phyloP scores from a whole-genome alignment of 306 rosid species.

The Hippophae tibetana region DNA sequence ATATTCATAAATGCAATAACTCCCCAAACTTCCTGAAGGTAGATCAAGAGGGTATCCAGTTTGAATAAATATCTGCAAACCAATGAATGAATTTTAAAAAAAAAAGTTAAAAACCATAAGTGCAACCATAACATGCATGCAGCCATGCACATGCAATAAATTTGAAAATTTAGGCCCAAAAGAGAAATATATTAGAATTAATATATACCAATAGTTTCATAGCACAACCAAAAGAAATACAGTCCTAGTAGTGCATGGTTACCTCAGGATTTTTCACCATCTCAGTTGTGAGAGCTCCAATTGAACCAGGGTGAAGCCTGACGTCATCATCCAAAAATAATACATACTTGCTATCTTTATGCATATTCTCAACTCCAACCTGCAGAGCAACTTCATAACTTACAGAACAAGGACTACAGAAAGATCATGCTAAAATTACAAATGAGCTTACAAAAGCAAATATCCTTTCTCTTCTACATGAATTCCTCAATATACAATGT shows the following conservation, averaged over 20 bases:
- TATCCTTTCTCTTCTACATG: slow-evolving; percentile 3
- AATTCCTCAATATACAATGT: slow-evolving; percentile 4
- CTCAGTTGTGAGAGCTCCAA: slow-evolving; percentile 73
- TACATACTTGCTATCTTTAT: slow-evolving; percentile 74
- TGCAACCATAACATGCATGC: slow-evolving; percentile 4
- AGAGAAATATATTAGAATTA: neutral
- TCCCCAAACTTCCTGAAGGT: slow-evolving; percentile 97
- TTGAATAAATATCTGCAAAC: slow-evolving; percentile 89
- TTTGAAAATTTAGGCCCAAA: neutral
- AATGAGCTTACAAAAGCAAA: slow-evolving; percentile 1
- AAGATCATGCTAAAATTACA: slow-evolving; percentile 8
- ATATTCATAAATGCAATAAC: slow-evolving; percentile 96
- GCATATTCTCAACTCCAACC: slow-evolving; percentile 93
- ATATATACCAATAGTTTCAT: neutral
- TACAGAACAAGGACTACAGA: neutral
- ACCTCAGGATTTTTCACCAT: slow-evolving; percentile 94
- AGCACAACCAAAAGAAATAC: neutral
- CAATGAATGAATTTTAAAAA: slow-evolving; percentile 23
- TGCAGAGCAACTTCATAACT: slow-evolving; percentile 24
- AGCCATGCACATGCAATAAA: slow-evolving; percentile 1
- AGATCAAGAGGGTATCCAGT: slow-evolving; percentile 98
- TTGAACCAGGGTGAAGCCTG: slow-evolving; percentile 92
- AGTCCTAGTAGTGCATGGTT: slow-evolving; percentile 10
- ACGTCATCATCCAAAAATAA: slow-evolving; percentile 92
- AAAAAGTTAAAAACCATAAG: neutral